Evolutionary conservation across 768 basidiomycete species (phyloP).

Genomic region (Boletus reticulatus): DNA sequence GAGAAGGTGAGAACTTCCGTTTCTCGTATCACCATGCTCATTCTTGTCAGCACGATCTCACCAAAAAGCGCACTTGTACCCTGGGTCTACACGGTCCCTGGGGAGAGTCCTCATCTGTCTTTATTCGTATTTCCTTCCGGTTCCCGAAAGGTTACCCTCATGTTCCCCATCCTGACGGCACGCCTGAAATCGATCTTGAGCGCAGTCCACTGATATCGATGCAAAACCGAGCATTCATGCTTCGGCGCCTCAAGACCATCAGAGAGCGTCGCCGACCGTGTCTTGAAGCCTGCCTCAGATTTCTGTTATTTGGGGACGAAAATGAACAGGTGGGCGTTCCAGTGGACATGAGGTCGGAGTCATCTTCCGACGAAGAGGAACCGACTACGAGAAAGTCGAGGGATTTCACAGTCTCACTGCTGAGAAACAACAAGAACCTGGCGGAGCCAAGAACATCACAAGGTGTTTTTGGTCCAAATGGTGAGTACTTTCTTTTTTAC

Average conservation of each 20-base stretch:
- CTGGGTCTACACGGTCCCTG: slow-evolving; percentile 87
- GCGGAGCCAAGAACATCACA: slow-evolving; percentile 86
- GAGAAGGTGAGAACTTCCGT: slow-evolving; percentile 62
- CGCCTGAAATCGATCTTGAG: slow-evolving; percentile 79
- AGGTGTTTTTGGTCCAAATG: slow-evolving; percentile 86
- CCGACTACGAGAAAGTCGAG: slow-evolving; percentile 38
- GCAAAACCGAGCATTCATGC: slow-evolving; percentile 73
- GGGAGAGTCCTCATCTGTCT: slow-evolving; percentile 83
- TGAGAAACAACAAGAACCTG: slow-evolving; percentile 71
- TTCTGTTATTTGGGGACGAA: slow-evolving; percentile 71
- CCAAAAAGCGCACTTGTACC: slow-evolving; percentile 76
- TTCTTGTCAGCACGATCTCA: slow-evolving; percentile 54
- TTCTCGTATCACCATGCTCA: slow-evolving; percentile 5
- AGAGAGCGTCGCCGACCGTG: slow-evolving; percentile 77
- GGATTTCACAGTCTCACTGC: slow-evolving; percentile 51
- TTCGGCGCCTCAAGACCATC: slow-evolving; percentile 71
- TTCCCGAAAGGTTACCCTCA: slow-evolving; percentile 85
- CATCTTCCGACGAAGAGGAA: slow-evolving; percentile 70
- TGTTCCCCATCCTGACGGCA: slow-evolving; percentile 56
- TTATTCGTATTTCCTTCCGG: slow-evolving; percentile 84
- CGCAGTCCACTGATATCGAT: slow-evolving; percentile 77
- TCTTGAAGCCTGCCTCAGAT: slow-evolving; percentile 79
- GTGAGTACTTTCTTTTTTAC: slow-evolving; percentile 37
- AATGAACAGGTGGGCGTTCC: slow-evolving; percentile 44
- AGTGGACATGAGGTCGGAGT: slow-evolving; percentile 51